Base-by-base conservation (phyloP, 352 stramenopile species). In the Pythium plurisporium region DNA sequence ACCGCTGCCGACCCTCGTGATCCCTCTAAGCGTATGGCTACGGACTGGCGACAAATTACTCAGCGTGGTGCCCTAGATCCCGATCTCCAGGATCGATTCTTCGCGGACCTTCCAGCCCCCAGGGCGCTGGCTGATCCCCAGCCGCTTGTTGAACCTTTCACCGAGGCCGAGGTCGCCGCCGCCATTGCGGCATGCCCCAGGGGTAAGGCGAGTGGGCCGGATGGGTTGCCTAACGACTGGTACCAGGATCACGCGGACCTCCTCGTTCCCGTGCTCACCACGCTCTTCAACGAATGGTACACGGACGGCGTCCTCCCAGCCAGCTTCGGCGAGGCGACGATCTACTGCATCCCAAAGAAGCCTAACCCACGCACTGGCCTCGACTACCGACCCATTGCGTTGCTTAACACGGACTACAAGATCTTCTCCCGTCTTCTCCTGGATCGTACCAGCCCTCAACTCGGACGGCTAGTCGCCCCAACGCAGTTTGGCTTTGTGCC, bases 331-430 rank as follows among this genome's bases (percentile, higher is more conserved):
- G 6, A 26, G 1, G 47, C 55, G 40, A 41, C 45, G 5, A 41
- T 52, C 3, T 52, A 37, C 45, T 52, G 45, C 11, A 40, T 52
- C 14, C 4, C 36, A 34, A 43, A 63, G 45, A 45, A 43, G 14
- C 11, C 4, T 1, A 22, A 19, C 0, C 25, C 55, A 2, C n/a
- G 8, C 8, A 44, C 25, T 14, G 22, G 55, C 15, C 38, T 63
- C 4, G 55, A 63, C 19, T 56, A 29, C n/a, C 45, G 55, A 2
- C 55, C 45, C 19, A 63, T 63, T 17, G 55, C 46, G 5, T 36
- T 56, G 0, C 27, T 63, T 1, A 63, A 57, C 20, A 41, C 55
- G 0, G 55, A 63, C 46, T 63, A 63, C 46, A 63, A 63, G 30
- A 63, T 63, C 20, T 55, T 43, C 40, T 40, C 55, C 5, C 34